phyloP scores from a whole-genome alignment of 345 rosid genomes.

The Gynandropsis gynandra region DNA sequence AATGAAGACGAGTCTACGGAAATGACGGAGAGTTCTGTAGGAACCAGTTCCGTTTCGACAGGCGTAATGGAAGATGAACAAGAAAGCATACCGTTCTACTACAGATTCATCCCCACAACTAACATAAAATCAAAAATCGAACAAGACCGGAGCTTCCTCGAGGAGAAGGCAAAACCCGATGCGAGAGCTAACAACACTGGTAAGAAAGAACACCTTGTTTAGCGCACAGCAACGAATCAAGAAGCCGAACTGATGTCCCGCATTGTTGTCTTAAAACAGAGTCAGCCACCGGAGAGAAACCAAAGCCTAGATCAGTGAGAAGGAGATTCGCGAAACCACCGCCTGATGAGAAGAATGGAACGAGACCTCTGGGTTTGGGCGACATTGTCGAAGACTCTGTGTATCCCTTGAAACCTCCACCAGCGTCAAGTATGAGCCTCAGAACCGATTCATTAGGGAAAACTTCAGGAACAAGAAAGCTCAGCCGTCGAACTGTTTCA shows the following conservation, averaged over 20 bases:
- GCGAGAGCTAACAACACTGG: constrained; percentile 15
- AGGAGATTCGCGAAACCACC: constrained; percentile 34
- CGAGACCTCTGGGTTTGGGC: too few relatives aligned
- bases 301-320: constrained; percentile 66
- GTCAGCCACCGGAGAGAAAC: constrained; percentile 25
- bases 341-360: constrained; percentile 17
- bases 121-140: constrained; percentile 27
- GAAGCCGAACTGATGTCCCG: background rate
- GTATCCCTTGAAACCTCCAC: background rate
- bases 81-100: constrained; percentile 30
- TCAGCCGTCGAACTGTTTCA: constrained; percentile 24
- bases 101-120: constrained; percentile 47
- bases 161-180: constrained; percentile 19
- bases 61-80: constrained; percentile 39
- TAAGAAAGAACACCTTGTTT: background rate
- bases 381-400: background rate
- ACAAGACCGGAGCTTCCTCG: constrained; percentile 29
- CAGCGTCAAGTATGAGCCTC: constrained; percentile 9
- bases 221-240: too few relatives aligned
- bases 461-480: constrained; percentile 16
- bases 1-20: constrained; percentile 40
- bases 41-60: constrained; percentile 33
- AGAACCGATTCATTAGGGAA: constrained; percentile 21
- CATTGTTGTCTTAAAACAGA: constrained; percentile 10
- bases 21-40: constrained; percentile 14